Base-by-base conservation (phyloP, 1,139 yeast genomes). In the Geotrichum restrictum region DNA sequence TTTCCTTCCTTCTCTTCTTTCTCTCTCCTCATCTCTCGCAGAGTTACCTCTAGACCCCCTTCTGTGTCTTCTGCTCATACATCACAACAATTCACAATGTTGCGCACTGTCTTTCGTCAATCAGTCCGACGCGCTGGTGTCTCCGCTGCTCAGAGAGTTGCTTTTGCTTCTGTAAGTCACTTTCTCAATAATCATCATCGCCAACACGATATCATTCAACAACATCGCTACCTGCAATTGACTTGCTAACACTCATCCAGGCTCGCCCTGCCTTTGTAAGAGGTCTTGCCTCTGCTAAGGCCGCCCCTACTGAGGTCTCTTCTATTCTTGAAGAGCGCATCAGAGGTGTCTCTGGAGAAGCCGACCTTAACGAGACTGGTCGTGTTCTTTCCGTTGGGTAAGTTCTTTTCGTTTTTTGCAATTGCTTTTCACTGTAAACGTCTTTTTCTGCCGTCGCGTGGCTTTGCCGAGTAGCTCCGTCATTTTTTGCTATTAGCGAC, bases 301-400 rank as follows among this genome's bases (percentile, higher is more conserved):
- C 98, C 70, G 91, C 95, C 67, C 98, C 99, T 73, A 93, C 98
- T 67, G 99, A 94, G 80, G 98, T 94, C 66, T 89, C 98, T 66
- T 88, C 98, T 60, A 93, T 94, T 78, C 84, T 94, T 72, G 98
- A 94, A 81, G 96, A 93, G 77, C 89, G 95, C 80, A 94, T 94
- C 82, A 89, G 96, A 80, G 98, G 98, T 78, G 94, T 93, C 68
- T 85, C 96, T 64, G 95, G 88, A 69, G 98, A 91, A 77, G 89
- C 97, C 69, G 84, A 88, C 84, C 85, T 94, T 71, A 89, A 93
- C 78, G 98, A 94, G 81, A 94, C 98, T 74, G 99, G 99, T 76
- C 89, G 96, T 79, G 98, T 94, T 72, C 82, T 94, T 73, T 86
- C 98, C 66, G 97, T 94, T 73, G 98, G 88, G 88, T 82, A 79